Conservation (phyloP, 352 stramenopile genomes). For the Globisporangium sylvaticum region DNA sequence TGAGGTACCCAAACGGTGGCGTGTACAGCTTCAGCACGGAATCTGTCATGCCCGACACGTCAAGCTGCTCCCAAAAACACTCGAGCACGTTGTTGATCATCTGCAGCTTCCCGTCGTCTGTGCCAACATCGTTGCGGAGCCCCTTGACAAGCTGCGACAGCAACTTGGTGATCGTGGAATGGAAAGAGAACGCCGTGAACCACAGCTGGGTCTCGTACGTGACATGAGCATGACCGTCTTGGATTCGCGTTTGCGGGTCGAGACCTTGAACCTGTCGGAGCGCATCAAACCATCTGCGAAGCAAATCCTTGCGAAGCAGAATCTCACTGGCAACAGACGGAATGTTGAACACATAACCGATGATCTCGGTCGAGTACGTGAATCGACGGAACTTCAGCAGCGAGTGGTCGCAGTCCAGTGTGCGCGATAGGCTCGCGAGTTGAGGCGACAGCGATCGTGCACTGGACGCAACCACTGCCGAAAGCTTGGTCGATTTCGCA, state of each 20-base stretch:
- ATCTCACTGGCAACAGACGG: constrained; percentile 63
- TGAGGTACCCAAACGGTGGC: constrained; percentile 57
- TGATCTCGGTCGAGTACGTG: constrained; percentile 90
- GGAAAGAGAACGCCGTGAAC: constrained; percentile 92
- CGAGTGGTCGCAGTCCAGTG: constrained; percentile 88
- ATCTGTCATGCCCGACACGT: constrained; percentile 36
- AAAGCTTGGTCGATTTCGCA: constrained; percentile 41
- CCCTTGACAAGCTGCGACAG: constrained; percentile 58
- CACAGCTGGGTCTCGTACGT: constrained; percentile 94
- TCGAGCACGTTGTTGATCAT: constrained; percentile 76
- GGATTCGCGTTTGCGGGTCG: constrained; percentile 70
- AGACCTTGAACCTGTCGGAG: constrained; percentile 76
- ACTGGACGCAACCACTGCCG: constrained; percentile 21
- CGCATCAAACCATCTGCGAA: constrained; percentile 69
- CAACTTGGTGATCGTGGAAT: constrained; percentile 65
- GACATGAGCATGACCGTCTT: constrained; percentile 85
- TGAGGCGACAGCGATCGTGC: constrained; percentile 19
- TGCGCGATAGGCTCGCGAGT: constrained; percentile 26
- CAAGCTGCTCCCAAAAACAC: constrained; percentile 73
- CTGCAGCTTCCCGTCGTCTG: constrained; percentile 29
- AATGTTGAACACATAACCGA: constrained; percentile 95
- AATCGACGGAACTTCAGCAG: constrained; percentile 92
- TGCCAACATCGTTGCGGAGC: constrained; percentile 50
- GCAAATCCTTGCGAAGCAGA: constrained; percentile 43
- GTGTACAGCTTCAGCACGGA: constrained; percentile 47